phyloP scores from a whole-genome alignment of 2,329 filamentous ascomycete genomes.

The Exutisphaerella laricina region DNA sequence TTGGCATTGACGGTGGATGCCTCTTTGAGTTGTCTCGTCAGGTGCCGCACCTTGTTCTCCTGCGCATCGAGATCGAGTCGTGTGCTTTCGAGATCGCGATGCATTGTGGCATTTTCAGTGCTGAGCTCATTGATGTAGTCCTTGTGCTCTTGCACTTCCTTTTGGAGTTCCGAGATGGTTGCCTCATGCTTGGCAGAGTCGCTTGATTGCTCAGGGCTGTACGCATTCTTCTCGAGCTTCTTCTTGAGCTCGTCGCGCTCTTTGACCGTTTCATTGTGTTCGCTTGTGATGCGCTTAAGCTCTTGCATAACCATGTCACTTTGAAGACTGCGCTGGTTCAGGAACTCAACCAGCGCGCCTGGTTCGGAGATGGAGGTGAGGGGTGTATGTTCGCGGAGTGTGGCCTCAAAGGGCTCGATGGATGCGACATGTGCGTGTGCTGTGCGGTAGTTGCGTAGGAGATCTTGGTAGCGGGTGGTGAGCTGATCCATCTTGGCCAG shows the following conservation, averaged over 20 bases:
- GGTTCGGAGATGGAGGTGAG: conserved; percentile 84
- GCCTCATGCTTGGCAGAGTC: conserved; percentile 88
- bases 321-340: conserved; percentile 79
- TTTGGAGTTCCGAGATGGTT: conserved; percentile 61
- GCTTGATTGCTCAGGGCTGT: too few species aligned
- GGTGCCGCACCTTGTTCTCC: conserved; percentile 23
- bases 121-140: conserved; percentile 67
- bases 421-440: conserved; percentile 80
- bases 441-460: conserved; percentile 84
- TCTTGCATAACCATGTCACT: conserved; percentile 93
- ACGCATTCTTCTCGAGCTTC: conserved; percentile 60
- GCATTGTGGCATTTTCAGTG: conserved; percentile 61
- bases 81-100: conserved; percentile 59
- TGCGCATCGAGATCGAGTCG: conserved; percentile 46
- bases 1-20: neutral
- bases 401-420: conserved; percentile 90
- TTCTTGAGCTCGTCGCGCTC: conserved; percentile 78
- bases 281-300: conserved; percentile 71
- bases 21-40: neutral
- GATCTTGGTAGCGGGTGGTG: conserved; percentile 79
- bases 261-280: conserved; percentile 26
- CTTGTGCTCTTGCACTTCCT: conserved; percentile 22
- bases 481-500: conserved; percentile 85
- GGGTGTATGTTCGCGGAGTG: conserved; percentile 86
- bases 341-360: conserved; percentile 76